Conservation (phyloP, 352 stramenopile species). For the Globisporangium lucens region DNA sequence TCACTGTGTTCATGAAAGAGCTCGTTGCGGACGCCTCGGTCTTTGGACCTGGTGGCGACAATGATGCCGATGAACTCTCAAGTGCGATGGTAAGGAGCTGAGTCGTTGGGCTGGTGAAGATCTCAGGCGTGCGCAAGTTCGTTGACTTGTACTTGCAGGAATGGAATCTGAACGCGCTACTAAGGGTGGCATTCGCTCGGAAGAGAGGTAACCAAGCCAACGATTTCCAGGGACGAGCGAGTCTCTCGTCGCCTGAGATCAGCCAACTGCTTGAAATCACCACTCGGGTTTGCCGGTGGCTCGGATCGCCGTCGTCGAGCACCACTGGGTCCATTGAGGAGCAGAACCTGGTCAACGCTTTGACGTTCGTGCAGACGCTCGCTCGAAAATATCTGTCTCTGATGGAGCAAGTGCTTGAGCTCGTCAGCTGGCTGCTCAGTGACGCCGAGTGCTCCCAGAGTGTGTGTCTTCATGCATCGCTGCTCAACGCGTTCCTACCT, state of each 20-base stretch:
- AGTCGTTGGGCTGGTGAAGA: slow-evolving; percentile 35
- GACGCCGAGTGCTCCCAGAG: slow-evolving; percentile 26
- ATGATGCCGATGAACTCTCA: slow-evolving; percentile 13
- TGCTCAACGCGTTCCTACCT: slow-evolving; percentile 24
- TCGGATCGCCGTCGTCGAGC: slow-evolving; percentile 1
- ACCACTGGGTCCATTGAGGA: slow-evolving; percentile 6
- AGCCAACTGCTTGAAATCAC: slow-evolving; percentile 31
- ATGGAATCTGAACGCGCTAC: slow-evolving; percentile 45
- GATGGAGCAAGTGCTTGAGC: slow-evolving; percentile 26
- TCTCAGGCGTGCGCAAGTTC: slow-evolving; percentile 39
- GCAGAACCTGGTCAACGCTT: slow-evolving; percentile 23
- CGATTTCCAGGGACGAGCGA: slow-evolving; percentile 37
- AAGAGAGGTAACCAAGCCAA: slow-evolving; percentile 33
- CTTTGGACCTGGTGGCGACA: slow-evolving; percentile 12
- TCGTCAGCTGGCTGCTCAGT: slow-evolving; percentile 31
- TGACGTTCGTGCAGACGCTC: slow-evolving; percentile 23
- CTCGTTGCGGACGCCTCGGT: slow-evolving; percentile 25
- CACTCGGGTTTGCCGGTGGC: slow-evolving; percentile 13
- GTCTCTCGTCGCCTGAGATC: slow-evolving; percentile 31
- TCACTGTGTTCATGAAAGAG: slow-evolving; percentile 51
- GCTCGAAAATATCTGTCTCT: slow-evolving; percentile 15
- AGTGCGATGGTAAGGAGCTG: slow-evolving; percentile 24
- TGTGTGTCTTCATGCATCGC: slow-evolving; percentile 25
- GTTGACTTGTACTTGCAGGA: slow-evolving; percentile 44
- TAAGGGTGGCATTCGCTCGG: slow-evolving; percentile 38